Conservation (phyloP, 768 basidiomycete species). For the Tubosaeta sp. region DNA sequence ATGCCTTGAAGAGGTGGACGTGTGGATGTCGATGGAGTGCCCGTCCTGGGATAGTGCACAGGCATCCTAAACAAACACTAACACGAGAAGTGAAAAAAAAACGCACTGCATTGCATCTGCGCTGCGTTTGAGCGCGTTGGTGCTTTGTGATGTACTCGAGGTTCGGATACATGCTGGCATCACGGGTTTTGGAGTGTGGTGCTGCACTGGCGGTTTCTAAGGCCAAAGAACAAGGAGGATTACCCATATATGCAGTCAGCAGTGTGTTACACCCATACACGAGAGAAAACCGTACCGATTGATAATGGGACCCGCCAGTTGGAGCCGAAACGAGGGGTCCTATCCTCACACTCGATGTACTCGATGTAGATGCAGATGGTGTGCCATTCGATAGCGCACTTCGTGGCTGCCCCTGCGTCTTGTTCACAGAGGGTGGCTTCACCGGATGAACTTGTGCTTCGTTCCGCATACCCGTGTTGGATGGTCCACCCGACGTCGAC, state of each 20-base stretch:
- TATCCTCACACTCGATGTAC: not conserved
- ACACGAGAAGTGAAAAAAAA: not conserved
- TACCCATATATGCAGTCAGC: conserved; percentile 7
- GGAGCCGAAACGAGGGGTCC: conserved; percentile 18
- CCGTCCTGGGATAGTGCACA: conserved; percentile 5
- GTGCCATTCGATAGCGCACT: not conserved
- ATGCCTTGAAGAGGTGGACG: conserved; percentile 32
- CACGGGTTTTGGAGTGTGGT: conserved; percentile 4
- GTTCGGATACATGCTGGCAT: conserved; percentile 7
- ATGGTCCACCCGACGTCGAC: not conserved
- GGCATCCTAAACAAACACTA: not conserved
- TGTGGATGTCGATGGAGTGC: conserved; percentile 12
- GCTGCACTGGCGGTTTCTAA: conserved; percentile 12
- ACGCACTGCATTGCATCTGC: conserved; percentile 32
- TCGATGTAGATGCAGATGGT: conserved; percentile 1
- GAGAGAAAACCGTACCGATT: conserved; percentile 35
- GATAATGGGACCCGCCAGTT: conserved; percentile 49
- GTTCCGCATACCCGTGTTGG: not conserved
- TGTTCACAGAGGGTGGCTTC: not conserved
- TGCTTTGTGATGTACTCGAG: conserved; percentile 1
- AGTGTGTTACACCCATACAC: not conserved
- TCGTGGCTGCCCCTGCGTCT: not conserved
- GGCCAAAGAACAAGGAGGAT: not conserved
- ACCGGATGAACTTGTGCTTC: not conserved
- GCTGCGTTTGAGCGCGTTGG: conserved; percentile 29